Conservation (phyloP, 306 rosid genomes). For the Cyclanthera cordifolia region DNA sequence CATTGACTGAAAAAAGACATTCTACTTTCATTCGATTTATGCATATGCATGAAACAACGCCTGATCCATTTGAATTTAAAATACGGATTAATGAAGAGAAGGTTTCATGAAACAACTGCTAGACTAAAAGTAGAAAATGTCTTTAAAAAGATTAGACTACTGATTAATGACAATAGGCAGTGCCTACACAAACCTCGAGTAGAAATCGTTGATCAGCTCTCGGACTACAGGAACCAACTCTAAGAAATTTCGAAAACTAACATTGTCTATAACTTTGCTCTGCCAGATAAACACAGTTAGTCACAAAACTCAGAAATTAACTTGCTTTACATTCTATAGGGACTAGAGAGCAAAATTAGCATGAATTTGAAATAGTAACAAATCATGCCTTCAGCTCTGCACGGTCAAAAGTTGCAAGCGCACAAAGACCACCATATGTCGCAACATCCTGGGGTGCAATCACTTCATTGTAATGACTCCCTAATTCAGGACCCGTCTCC, state of each 20-base stretch:
- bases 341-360: neutral
- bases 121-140: neutral
- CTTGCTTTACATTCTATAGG: neutral
- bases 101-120: neutral
- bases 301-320: slow-evolving; percentile 10
- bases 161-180: neutral
- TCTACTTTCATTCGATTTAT: neutral
- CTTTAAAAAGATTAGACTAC: neutral
- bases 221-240: slow-evolving; percentile 95
- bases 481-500: slow-evolving; percentile 71
- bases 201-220: slow-evolving; percentile 90
- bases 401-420: slow-evolving; percentile 93
- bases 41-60: neutral
- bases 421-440: slow-evolving; percentile 96
- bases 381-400: slow-evolving; percentile 71
- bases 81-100: no score
- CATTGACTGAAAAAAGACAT: neutral
- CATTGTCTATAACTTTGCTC: slow-evolving; percentile 86
- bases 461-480: slow-evolving; percentile 71
- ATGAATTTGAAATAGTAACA: slow-evolving; percentile 15
- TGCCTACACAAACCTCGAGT: slow-evolving; percentile 54
- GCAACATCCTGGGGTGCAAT: slow-evolving; percentile 98
- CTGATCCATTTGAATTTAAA: no score
- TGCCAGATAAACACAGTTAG: slow-evolving; percentile 34
- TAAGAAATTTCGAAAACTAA: slow-evolving; percentile 76